phyloP scores from a whole-genome alignment of 257 asterid genomes.

The Gardenia jasminoides region DNA sequence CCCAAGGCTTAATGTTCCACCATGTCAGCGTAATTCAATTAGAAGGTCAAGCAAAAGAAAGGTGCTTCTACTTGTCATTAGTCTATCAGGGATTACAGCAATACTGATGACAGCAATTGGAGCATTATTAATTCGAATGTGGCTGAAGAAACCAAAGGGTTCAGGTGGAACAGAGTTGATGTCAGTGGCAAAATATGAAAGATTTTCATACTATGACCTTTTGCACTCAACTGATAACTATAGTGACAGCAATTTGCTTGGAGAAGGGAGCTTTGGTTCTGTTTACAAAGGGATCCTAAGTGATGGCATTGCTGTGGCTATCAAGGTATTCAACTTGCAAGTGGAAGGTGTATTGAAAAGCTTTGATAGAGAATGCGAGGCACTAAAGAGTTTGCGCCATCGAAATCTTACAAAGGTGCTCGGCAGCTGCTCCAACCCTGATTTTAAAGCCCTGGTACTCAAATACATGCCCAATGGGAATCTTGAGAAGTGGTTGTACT shows the following conservation, averaged over 20 bases:
- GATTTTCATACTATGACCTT: slow-evolving; percentile 20
- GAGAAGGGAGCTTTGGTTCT: slow-evolving; percentile 25
- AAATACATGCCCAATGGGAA: slow-evolving; percentile 38
- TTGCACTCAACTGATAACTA: slow-evolving; percentile 13
- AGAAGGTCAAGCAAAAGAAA: neutral
- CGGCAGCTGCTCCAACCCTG: slow-evolving; percentile 29
- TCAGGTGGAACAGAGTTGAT: neutral
- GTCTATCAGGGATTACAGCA: neutral
- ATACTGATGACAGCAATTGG: neutral
- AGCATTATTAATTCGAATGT: neutral
- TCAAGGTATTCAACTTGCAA: slow-evolving; percentile 32
- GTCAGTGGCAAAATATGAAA: neutral
- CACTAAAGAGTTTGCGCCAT: slow-evolving; percentile 32
- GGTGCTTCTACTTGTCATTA: neutral
- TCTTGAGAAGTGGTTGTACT: slow-evolving; percentile 35
- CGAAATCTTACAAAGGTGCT: slow-evolving; percentile 32
- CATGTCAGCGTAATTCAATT: slow-evolving; percentile 8
- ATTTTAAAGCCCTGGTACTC: slow-evolving; percentile 32
- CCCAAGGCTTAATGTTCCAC: slow-evolving; percentile 8
- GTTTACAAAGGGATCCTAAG: slow-evolving; percentile 23
- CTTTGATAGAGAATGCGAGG: slow-evolving; percentile 33
- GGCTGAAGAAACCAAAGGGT: neutral
- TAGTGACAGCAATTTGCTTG: slow-evolving; percentile 16
- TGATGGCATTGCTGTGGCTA: slow-evolving; percentile 13
- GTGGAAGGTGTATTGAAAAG: slow-evolving; percentile 22